phyloP scores from a whole-genome alignment of 1,284 basidiomycete genomes.

The Flammula alnicola region DNA sequence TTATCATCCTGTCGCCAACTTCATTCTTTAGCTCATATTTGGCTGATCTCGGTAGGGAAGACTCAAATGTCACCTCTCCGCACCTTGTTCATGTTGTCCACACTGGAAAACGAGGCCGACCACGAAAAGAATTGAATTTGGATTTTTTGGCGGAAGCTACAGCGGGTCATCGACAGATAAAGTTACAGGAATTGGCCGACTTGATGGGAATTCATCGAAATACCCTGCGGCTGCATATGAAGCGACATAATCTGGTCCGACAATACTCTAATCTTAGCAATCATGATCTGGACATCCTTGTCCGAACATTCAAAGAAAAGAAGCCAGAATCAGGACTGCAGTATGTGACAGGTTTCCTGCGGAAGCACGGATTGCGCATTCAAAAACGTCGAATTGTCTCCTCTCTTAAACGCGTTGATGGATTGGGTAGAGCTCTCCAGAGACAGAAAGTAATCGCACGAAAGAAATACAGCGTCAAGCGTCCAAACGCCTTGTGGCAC shows the following conservation, averaged over 20 bases:
- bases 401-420: slow-evolving; percentile 7
- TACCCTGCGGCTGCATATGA: slow-evolving; percentile 17
- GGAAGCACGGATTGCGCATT: slow-evolving; percentile 2
- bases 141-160: slow-evolving; percentile 8
- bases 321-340: slow-evolving; percentile 8
- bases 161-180: slow-evolving; percentile 5
- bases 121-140: slow-evolving; percentile 1
- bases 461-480: slow-evolving; percentile 4
- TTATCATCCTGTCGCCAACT: neutral
- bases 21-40: neutral
- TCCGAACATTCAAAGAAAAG: slow-evolving; percentile 9
- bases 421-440: neutral
- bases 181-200: slow-evolving; percentile 5
- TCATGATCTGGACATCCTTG: slow-evolving; percentile 16
- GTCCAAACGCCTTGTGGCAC: slow-evolving; percentile 42
- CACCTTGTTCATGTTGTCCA: neutral
- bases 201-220: slow-evolving; percentile 18
- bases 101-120: slow-evolving; percentile 3
- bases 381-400: neutral
- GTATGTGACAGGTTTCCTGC: slow-evolving; percentile 8
- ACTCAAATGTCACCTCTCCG: neutral
- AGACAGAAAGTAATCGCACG: neutral
- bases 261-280: slow-evolving; percentile 12
- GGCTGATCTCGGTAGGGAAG: neutral
- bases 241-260: slow-evolving; percentile 6